Percentiles rank a stretch among this genome's conserved stretches.
Conservation (phyloP, 768 basidiomycete genomes). For the Tulasnella sp. region DNA sequence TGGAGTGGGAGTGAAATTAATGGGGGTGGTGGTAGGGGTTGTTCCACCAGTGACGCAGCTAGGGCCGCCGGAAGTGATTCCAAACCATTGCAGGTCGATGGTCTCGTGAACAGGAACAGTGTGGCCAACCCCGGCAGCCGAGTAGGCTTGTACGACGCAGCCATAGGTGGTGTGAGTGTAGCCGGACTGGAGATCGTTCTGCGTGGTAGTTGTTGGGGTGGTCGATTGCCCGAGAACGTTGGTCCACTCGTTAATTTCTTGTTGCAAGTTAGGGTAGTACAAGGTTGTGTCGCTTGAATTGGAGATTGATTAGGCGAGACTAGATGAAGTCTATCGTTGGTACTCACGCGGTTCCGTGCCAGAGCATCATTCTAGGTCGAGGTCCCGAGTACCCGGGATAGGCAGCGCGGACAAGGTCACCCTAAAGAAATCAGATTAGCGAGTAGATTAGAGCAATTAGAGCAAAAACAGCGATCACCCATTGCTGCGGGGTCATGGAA, state of each 20-base stretch:
- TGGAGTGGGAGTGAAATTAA: background rate
- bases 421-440: slow-evolving; percentile 27
- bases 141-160: slow-evolving; percentile 44
- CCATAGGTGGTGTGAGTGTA: slow-evolving; percentile 47
- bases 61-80: slow-evolving; percentile 28
- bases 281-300: slow-evolving; percentile 42
- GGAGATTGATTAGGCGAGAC: background rate
- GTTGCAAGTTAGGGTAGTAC: slow-evolving; percentile 43
- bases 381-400: slow-evolving; percentile 49
- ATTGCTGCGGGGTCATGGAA: slow-evolving; percentile 41
- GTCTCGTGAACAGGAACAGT: slow-evolving; percentile 45
- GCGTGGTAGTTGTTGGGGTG: slow-evolving; percentile 36
- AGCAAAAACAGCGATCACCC: slow-evolving; percentile 27
- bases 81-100: slow-evolving; percentile 44
- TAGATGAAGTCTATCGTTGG: background rate
- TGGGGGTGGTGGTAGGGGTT: background rate
- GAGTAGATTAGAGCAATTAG: background rate
- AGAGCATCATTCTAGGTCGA: slow-evolving; percentile 46
- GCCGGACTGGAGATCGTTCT: slow-evolving; percentile 39
- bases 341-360: slow-evolving; percentile 44
- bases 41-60: background rate
- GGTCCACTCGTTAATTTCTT: slow-evolving; percentile 51
- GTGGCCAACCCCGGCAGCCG: slow-evolving; percentile 43
- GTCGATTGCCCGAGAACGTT: slow-evolving; percentile 43
- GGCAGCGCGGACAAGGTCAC: slow-evolving; percentile 39